These are phyloP conservation scores for Jacaranda mimosifolia DNA, from an alignment of 257 asterid genomes.

Conservation along the genomic window DNA sequence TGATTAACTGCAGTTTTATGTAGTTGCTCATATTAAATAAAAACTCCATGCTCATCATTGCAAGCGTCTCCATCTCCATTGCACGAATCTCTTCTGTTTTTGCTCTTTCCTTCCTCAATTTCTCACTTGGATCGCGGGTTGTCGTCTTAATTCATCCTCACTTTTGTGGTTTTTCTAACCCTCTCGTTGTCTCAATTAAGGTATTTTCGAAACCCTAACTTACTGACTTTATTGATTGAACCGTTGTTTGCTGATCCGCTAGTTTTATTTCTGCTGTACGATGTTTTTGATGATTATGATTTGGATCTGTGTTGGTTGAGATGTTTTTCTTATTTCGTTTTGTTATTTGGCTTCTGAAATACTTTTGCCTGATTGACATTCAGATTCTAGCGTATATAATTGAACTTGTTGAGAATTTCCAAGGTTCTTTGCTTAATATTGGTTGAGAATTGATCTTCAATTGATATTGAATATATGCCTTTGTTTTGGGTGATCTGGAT, in stretches of 20 bases:
- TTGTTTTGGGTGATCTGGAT: slow-evolving; percentile 25
- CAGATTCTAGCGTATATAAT: background rate
- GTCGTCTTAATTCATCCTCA: slow-evolving; percentile 3
- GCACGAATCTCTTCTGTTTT: background rate
- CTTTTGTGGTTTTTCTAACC: background rate
- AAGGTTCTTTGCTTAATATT: background rate
- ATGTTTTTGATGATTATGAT: slow-evolving; percentile 18
- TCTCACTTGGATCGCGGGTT: slow-evolving; percentile 5
- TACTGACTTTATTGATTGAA: background rate
- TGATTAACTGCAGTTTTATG: slow-evolving; percentile 3
- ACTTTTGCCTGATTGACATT: slow-evolving; percentile 27
- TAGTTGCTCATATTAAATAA: background rate
- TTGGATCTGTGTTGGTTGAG: slow-evolving; percentile 31
- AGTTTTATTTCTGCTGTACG: background rate
- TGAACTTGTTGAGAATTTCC: background rate
- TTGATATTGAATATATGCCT: slow-evolving; percentile 26
- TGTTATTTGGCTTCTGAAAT: slow-evolving; percentile 1
- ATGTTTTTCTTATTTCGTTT: background rate
- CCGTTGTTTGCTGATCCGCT: background rate
- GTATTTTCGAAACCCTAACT: slow-evolving; percentile 30
- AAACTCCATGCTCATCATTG: background rate
- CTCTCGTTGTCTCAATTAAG: slow-evolving; percentile 25
- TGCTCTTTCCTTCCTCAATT: background rate
- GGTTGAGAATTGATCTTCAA: background rate
- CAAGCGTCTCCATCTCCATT: background rate